Evolutionary conservation across 495 filamentous ascomycete species (phyloP).

Genomic region (Xylaria sp.): DNA sequence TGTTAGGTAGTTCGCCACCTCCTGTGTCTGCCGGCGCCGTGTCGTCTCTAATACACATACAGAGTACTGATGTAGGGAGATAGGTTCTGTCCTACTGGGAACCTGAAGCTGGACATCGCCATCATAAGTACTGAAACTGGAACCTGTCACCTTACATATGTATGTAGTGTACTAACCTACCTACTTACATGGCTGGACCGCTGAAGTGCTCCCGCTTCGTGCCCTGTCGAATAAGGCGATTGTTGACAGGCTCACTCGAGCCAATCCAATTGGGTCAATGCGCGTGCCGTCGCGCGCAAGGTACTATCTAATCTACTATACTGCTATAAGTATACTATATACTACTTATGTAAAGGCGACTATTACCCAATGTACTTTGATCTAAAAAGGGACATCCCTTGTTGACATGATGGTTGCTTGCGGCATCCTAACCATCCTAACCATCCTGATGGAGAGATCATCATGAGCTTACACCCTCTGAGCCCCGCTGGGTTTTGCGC

Average conservation of each 20-base stretch:
- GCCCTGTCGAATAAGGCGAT: slow-evolving; percentile 1
- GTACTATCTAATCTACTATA: not conserved
- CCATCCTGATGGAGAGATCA: slow-evolving; percentile 24
- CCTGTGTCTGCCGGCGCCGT: not conserved
- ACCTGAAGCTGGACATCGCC: slow-evolving; percentile 2
- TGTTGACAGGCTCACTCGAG: not conserved
- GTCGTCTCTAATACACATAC: not conserved
- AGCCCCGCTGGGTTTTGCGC: slow-evolving; percentile 17
- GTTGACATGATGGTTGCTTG: slow-evolving; percentile 13
- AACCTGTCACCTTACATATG: no score
- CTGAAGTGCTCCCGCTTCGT: not conserved
- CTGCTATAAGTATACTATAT: no score
- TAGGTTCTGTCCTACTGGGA: not conserved
- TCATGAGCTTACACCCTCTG: slow-evolving; percentile 20
- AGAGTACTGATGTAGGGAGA: no score
- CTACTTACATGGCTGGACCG: slow-evolving; percentile 1
- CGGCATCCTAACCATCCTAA: slow-evolving; percentile 18
- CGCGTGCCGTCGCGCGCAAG: not conserved
- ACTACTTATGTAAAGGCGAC: not conserved
- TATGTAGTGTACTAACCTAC: not conserved
- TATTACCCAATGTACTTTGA: not conserved
- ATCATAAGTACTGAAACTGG: not conserved
- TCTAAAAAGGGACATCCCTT: slow-evolving; percentile 6
- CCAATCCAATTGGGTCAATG: not conserved
- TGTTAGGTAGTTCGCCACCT: not conserved